Evolutionary conservation across 495 filamentous ascomycete species (phyloP).

Genomic region (Coniosporium apollinis): DNA sequence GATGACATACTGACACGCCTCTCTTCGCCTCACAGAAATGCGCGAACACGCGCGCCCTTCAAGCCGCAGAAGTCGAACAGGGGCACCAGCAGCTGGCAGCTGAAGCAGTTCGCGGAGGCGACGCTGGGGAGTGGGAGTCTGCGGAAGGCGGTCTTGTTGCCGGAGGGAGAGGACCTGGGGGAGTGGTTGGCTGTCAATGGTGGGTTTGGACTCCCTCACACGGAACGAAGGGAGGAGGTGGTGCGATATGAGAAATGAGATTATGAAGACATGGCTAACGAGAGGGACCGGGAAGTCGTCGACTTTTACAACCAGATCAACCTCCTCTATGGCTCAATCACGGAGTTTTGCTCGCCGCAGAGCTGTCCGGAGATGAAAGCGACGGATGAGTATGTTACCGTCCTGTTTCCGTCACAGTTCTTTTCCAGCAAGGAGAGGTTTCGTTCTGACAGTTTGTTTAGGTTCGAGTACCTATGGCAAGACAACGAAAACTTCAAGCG

Average conservation of each 20-base stretch:
- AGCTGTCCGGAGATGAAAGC: constrained; percentile 99
- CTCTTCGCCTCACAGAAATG: constrained; percentile 44
- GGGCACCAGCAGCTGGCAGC: constrained; percentile 85
- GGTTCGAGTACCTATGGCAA: constrained; percentile 98
- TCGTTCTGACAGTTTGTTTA: constrained; percentile 14
- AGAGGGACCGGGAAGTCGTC: constrained; percentile 46
- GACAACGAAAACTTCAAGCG: constrained; percentile 83
- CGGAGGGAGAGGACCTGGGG: constrained; percentile 91
- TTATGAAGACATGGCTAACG: constrained; percentile 1
- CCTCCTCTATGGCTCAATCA: constrained; percentile 94
- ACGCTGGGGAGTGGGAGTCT: constrained; percentile 89
- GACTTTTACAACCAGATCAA: constrained; percentile 99
- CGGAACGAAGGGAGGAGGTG: background rate
- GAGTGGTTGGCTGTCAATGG: constrained; percentile 97
- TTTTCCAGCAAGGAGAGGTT: background rate
- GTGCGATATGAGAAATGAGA: background rate
- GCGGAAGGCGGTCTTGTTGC: constrained; percentile 88
- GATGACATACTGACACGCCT: background rate
- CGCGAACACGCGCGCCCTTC: constrained; percentile 57
- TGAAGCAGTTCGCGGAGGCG: constrained; percentile 94
- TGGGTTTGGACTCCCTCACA: constrained; percentile 23
- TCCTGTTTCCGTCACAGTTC: background rate
- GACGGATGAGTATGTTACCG: constrained; percentile 69
- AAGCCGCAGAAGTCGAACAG: constrained; percentile 75
- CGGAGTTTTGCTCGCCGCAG: constrained; percentile 93